Evolutionary conservation across 2,329 filamentous ascomycete species (phyloP), one percentile per base, ranked within the genome.

Genomic region (Paecilomyces niveus): DNA sequence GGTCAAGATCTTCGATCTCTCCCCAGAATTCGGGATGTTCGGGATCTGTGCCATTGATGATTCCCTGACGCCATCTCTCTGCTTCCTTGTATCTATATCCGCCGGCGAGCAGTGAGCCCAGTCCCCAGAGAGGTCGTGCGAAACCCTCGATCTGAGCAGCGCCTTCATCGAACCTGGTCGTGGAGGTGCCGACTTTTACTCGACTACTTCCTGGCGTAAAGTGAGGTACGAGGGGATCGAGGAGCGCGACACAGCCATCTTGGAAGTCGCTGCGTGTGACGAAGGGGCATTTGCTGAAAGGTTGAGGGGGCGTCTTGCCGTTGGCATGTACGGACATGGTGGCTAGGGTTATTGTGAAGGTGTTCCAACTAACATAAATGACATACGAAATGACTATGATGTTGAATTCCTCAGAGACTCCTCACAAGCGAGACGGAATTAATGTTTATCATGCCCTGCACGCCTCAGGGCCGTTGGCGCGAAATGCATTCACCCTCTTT

Each of bases 81-180:
- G 85, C 84, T 1, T 83, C 84, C 11, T 78, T 76, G 68, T 90
- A 92, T 45, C 82, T 76, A 55, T 84, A 86, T 5, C 83, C 84
- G 7, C 89, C 88, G 7, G 85, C 88, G 6, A 92, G 77, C 15
- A 92, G 76, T 15, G 86, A 85, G 2, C 87, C 86, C 18, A 92
- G 74, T 1, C 85, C 89, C 89, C 89, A 92, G 55, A 92, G 78
- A 0, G 89, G 89, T 1, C 89, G 83, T 52, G 86, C 87, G 67
- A 87, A 86, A 24, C 89, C 89, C 73, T 93, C 89, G 33, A 92
- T 82, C 68, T 92, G 88, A 1, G 89, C 88, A 8, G 88, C 89
- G 1, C 85, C 83, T 70, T 90, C 86, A 68, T 92, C 89, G 70
- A 92, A 92, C 10, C 88, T 80, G 21, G 90, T 89, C 18, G 88